Percentiles rank a stretch among this genome's conserved stretches.
These are phyloP conservation scores for Cercospora berteroae DNA, from an alignment of 2,329 filamentous ascomycete genomes.

Conservation along the genomic window DNA sequence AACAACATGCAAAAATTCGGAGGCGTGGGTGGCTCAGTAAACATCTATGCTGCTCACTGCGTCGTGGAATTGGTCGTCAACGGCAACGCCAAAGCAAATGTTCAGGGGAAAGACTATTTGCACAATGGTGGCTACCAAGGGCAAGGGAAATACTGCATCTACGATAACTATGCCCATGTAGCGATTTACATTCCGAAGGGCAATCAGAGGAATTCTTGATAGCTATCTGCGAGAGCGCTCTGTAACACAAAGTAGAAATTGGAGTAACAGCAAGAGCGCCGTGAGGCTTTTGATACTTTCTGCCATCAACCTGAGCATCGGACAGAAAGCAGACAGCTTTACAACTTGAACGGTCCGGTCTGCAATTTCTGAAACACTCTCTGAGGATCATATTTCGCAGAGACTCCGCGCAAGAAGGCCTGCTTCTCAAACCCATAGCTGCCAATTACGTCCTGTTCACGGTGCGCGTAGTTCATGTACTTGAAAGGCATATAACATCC, in stretches of 20 bases:
- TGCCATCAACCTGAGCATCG: too few relatives aligned
- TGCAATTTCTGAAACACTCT: constrained; percentile 11
- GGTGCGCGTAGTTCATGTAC: constrained; percentile 18
- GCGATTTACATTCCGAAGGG: not conserved
- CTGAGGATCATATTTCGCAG: constrained; percentile 16
- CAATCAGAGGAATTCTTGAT: not conserved
- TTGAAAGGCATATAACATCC: not conserved
- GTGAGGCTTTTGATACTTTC: not conserved
- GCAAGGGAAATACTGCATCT: not conserved
- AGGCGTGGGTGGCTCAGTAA: not conserved
- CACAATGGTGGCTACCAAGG: not conserved
- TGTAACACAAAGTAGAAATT: not conserved
- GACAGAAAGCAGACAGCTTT: too few relatives aligned
- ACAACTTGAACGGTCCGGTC: constrained; percentile 12
- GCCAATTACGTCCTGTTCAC: constrained; percentile 9
- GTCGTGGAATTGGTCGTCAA: not conserved
- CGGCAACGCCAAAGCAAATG: not conserved
- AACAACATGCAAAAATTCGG: not conserved
- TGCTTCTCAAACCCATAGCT: constrained; percentile 11
- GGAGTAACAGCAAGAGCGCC: not conserved
- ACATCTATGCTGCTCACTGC: not conserved
- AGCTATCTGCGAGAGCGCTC: not conserved
- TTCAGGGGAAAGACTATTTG: not conserved
- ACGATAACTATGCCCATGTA: not conserved
- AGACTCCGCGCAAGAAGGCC: constrained; percentile 2